Percentiles rank a stretch among this genome's conserved stretches.
These are phyloP conservation scores for Blastobotrys aristatus DNA, from an alignment of 1,139 yeast species.

Conservation along the genomic window DNA sequence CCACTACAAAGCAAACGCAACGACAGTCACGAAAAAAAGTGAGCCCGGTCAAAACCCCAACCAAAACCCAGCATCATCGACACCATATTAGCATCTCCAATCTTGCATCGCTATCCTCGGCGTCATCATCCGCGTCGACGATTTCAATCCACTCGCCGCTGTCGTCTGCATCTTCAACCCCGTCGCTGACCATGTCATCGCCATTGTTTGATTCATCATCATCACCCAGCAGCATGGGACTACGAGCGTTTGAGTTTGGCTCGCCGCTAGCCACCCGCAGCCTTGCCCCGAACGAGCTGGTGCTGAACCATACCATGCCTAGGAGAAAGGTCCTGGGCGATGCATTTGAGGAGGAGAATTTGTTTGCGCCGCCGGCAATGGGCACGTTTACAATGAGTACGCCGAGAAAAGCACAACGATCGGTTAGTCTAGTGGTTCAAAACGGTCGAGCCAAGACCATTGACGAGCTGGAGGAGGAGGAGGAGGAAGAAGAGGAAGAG, in stretches of 20 bases:
- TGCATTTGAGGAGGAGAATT: constrained; percentile 8
- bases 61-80: neutral
- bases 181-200: constrained; percentile 10
- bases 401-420: neutral
- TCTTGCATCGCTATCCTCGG: neutral
- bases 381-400: neutral
- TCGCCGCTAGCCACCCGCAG: constrained; percentile 1
- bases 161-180: constrained; percentile 8
- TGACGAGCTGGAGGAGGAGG: constrained; percentile 1
- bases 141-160: neutral
- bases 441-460: constrained; percentile 13
- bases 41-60: neutral
- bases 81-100: neutral
- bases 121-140: neutral
- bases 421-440: constrained; percentile 10
- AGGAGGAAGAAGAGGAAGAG: constrained; percentile 4
- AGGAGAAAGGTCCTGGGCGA: constrained; percentile 5
- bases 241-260: too few relatives aligned
- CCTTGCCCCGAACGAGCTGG: constrained; percentile 3
- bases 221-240: too few relatives aligned
- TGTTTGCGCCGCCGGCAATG: neutral
- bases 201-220: constrained; percentile 6
- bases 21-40: neutral
- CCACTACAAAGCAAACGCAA: neutral
- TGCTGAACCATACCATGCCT: neutral